Evolutionary conservation across 164 flowering plant species (phyloP).

Genomic region (Akebia trifoliata): DNA sequence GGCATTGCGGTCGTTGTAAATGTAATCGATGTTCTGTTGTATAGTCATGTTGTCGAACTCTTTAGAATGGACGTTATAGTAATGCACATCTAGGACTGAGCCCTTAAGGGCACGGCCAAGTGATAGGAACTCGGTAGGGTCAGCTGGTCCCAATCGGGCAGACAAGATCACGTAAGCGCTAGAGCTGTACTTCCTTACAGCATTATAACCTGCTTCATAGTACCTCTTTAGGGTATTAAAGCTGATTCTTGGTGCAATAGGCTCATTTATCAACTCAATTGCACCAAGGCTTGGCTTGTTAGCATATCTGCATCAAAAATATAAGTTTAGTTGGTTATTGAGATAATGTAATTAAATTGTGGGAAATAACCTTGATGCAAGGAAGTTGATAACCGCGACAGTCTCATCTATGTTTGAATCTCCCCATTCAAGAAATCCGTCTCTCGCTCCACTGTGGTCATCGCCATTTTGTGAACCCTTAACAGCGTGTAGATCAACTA

Average conservation of each 20-base stretch:
- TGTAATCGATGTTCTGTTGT: conserved; percentile 55
- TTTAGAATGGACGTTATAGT: conserved; percentile 42
- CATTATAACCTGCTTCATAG: conserved; percentile 52
- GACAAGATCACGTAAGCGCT: too few species aligned
- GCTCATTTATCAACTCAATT: conserved; percentile 70
- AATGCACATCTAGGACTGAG: conserved; percentile 73
- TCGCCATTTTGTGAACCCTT: conserved; percentile 62
- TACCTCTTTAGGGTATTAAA: conserved; percentile 41
- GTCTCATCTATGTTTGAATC: conserved; percentile 49
- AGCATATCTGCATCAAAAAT: too few species aligned
- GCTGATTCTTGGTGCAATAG: conserved; percentile 41
- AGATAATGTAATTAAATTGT: too few species aligned
- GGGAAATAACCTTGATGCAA: conserved; percentile 51
- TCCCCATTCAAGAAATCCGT: conserved; percentile 61
- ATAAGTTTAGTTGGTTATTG: not conserved
- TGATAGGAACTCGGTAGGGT: too few species aligned
- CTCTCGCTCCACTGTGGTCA: conserved; percentile 63
- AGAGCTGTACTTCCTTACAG: too few species aligned
- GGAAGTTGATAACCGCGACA: conserved; percentile 59
- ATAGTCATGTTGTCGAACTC: conserved; percentile 34
- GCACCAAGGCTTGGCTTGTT: conserved; percentile 50
- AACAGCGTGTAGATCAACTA: conserved; percentile 65
- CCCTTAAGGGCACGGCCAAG: too few species aligned
- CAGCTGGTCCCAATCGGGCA: too few species aligned
- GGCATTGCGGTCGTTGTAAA: conserved; percentile 33